Base-by-base conservation (phyloP, 768 basidiomycete species). In the Hygrocybe punicea region DNA sequence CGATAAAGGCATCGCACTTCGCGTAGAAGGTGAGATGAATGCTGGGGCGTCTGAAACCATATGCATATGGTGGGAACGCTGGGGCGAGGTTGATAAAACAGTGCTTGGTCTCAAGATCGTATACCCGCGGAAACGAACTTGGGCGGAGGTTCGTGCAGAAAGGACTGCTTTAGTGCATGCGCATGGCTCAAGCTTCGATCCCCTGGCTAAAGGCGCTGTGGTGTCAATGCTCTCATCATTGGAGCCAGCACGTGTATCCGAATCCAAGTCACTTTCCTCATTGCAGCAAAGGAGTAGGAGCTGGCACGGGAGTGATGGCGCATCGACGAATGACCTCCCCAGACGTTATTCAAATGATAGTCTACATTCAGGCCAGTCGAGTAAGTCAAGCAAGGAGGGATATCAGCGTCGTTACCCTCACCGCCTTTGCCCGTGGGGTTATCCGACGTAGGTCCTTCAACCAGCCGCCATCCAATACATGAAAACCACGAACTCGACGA, bases 1-100 rank as follows among this genome's bases (percentile, higher is more conserved):
- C n/a, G n/a, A n/a, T n/a, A n/a, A n/a, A n/a, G n/a, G n/a, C n/a
- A n/a, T n/a, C n/a, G n/a, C n/a, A n/a, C n/a, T n/a, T n/a, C n/a
- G n/a, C 8, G 83, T 87, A 3, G 87, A 88, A n/a, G 85, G 84
- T 1, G 85, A 87, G 72, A 69, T 80, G 73, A 85, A 85, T 59
- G 84, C 79, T 1, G 85, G 84, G 6, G 78, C 79, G 4, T 79
- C 77, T 8, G 90, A 91, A 74, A 92, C 91, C 19, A 65, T 84
- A 24, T 75, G 76, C 0, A 86, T 91, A 10, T 93, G 91, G 90
- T 75, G 77, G 65, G 73, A 75, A 36, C 73, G 91, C n/a, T n/a
- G n/a, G n/a, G n/a, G n/a, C n/a, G n/a, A n/a, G n/a, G n/a, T n/a
- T n/a, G n/a, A n/a, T n/a, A n/a, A n/a, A n/a, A n/a, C n/a, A n/a